Conservation (phyloP, 2,329 filamentous ascomycete species). For the Calonectria montana region DNA sequence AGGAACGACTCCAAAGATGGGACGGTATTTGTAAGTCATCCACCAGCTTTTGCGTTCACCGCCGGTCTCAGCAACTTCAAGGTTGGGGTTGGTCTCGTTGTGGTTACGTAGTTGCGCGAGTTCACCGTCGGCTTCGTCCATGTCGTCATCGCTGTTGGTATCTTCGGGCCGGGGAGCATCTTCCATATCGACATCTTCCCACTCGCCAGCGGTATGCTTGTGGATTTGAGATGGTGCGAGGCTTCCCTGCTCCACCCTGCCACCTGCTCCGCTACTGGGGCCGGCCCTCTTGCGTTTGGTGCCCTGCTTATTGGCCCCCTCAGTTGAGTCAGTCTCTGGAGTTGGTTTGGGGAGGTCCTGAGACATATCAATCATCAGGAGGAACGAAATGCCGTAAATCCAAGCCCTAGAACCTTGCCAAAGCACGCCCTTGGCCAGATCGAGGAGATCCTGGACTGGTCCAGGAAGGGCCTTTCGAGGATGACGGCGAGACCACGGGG, state of each 20-base stretch:
- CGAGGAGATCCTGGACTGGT: constrained; percentile 79
- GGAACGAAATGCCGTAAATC: constrained; percentile 87
- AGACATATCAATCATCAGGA: constrained; percentile 92
- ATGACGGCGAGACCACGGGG: constrained; percentile 88
- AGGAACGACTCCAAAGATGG: constrained; percentile 81
- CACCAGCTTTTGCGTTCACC: constrained; percentile 65
- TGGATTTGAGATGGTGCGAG: constrained; percentile 58
- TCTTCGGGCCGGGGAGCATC: constrained; percentile 50
- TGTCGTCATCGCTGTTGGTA: constrained; percentile 52
- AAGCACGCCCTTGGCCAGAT: constrained; percentile 84
- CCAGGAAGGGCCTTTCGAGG: constrained; percentile 78
- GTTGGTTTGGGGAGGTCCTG: constrained; percentile 68
- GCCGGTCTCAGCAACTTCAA: constrained; percentile 36
- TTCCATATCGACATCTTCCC: constrained; percentile 53
- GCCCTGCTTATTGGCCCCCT: constrained; percentile 42
- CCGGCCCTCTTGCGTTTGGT: constrained; percentile 67
- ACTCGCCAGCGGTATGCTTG: constrained; percentile 54
- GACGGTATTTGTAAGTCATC: constrained; percentile 92
- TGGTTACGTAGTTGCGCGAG: constrained; percentile 49
- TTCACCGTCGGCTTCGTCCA: constrained; percentile 49
- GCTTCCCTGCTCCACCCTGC: constrained; percentile 60
- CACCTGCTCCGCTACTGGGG: constrained; percentile 63
- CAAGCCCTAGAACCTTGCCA: constrained; percentile 87
- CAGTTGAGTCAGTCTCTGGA: constrained; percentile 46
- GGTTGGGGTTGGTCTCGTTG: constrained; percentile 32